Evolutionary conservation across 2,329 filamentous ascomycete species (phyloP).

Genomic region (Chrysoporthe cubensis): DNA sequence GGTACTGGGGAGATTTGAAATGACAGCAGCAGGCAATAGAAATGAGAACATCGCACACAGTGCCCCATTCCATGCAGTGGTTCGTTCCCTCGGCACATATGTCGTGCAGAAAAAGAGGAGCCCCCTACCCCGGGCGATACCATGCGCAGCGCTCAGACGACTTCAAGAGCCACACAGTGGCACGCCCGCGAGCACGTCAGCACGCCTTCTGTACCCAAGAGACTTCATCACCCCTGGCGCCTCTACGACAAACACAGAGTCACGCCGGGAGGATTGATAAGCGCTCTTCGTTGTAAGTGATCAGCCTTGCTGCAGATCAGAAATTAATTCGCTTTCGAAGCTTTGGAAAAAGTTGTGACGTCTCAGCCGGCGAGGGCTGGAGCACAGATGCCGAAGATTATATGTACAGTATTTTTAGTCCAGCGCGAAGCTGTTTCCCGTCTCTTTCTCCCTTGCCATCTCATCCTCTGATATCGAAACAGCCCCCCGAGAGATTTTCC

Average conservation of each 20-base stretch:
- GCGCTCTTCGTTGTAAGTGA: conserved; percentile 1
- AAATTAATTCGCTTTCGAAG: conserved; percentile 27
- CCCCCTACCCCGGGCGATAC: no score
- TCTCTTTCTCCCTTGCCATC: background rate
- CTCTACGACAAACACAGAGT: background rate
- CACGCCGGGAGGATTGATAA: background rate
- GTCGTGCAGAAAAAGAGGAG: background rate
- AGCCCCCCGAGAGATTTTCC: conserved; percentile 14
- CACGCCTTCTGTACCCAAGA: background rate
- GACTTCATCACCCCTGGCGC: background rate
- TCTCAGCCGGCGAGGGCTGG: conserved; percentile 1
- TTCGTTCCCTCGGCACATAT: background rate
- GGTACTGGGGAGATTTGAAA: background rate
- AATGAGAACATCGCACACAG: background rate
- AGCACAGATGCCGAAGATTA: conserved; percentile 23
- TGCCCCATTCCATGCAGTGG: background rate
- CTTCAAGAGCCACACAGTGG: background rate
- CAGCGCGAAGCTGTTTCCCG: conserved; percentile 1
- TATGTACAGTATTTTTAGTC: conserved; percentile 21
- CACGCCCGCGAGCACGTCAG: background rate
- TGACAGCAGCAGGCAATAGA: background rate
- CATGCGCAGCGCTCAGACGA: no score
- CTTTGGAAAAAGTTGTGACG: conserved; percentile 8
- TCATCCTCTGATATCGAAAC: conserved; percentile 12
- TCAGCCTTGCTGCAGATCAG: conserved; percentile 23